Conservation (phyloP, 179 eudicot genomes). For the Spinacia oleracea region DNA sequence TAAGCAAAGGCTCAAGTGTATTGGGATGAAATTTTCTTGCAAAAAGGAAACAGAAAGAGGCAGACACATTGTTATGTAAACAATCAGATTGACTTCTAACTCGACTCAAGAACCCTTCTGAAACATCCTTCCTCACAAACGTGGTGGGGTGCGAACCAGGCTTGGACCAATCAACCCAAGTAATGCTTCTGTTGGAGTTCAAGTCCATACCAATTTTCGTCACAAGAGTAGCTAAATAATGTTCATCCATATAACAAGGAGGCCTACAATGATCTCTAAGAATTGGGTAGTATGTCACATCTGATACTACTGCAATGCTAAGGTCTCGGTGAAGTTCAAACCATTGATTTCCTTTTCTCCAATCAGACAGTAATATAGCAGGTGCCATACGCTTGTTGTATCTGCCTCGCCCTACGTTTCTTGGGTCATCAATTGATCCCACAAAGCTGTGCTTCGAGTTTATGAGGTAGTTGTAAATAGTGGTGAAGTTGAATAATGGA, state of each 20-base stretch:
- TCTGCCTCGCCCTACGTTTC: slow-evolving; percentile 43
- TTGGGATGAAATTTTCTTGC: slow-evolving; percentile 79
- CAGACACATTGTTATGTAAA: slow-evolving; percentile 35
- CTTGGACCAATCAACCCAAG: slow-evolving; percentile 83
- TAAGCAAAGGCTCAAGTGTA: slow-evolving; percentile 60
- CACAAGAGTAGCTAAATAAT: slow-evolving; percentile 66
- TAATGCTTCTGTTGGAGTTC: slow-evolving; percentile 63
- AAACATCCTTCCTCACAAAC: slow-evolving; percentile 47
- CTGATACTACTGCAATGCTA: slow-evolving; percentile 48
- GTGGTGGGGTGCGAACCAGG: slow-evolving; percentile 65
- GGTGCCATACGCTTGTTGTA: slow-evolving; percentile 59
- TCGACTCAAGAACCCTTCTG: slow-evolving; percentile 38
- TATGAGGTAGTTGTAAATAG: slow-evolving; percentile 50
- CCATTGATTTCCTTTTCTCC: slow-evolving; percentile 75
- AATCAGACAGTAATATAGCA: slow-evolving; percentile 39
- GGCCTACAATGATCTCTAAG: slow-evolving; percentile 55
- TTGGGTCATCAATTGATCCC: slow-evolving; percentile 59
- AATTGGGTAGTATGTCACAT: slow-evolving; percentile 35
- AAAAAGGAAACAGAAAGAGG: slow-evolving; percentile 61
- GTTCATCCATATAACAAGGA: slow-evolving; percentile 88
- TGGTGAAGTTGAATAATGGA: slow-evolving; percentile 62
- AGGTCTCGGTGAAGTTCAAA: slow-evolving; percentile 48
- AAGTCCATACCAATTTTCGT: slow-evolving; percentile 36
- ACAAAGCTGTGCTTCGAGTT: slow-evolving; percentile 52
- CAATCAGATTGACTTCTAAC: slow-evolving; percentile 49